Evolutionary conservation across 2,329 filamentous ascomycete species (phyloP).

Genomic region (Mycosphaerella sp.): DNA sequence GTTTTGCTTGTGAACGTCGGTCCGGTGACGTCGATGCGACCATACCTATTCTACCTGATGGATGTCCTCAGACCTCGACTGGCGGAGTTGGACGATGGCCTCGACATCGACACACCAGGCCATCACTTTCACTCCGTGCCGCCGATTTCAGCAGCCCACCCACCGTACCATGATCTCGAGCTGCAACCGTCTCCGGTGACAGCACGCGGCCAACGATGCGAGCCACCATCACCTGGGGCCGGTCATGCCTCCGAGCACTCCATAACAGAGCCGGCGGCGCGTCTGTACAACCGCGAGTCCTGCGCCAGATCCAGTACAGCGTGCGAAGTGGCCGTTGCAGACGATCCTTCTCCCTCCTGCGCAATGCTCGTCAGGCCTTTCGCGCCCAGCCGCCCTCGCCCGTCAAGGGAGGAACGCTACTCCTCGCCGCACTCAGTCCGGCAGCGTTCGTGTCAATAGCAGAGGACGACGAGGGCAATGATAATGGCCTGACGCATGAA

Average conservation of each 20-base stretch:
- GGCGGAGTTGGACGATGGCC: background rate
- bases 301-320: slow-evolving; percentile 30
- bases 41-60: background rate
- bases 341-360: slow-evolving; percentile 26
- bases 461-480: slow-evolving; percentile 42
- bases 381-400: slow-evolving; percentile 30
- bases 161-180: slow-evolving; percentile 2
- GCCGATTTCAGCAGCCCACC: background rate
- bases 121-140: background rate
- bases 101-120: background rate
- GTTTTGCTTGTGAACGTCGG: background rate
- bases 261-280: slow-evolving; percentile 16
- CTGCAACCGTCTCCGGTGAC: slow-evolving; percentile 4
- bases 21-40: background rate
- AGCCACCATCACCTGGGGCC: slow-evolving; percentile 24
- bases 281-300: slow-evolving; percentile 27
- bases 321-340: slow-evolving; percentile 24
- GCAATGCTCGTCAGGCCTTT: slow-evolving; percentile 25
- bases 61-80: background rate
- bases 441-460: slow-evolving; percentile 55
- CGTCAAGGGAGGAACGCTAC: slow-evolving; percentile 32
- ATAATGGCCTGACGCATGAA: slow-evolving; percentile 63
- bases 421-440: slow-evolving; percentile 47
- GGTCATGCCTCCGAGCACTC: slow-evolving; percentile 23
- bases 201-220: slow-evolving; percentile 25